phyloP scores from a whole-genome alignment of 192 early-diverging fungal genomes.

The Coemansia sp. region DNA sequence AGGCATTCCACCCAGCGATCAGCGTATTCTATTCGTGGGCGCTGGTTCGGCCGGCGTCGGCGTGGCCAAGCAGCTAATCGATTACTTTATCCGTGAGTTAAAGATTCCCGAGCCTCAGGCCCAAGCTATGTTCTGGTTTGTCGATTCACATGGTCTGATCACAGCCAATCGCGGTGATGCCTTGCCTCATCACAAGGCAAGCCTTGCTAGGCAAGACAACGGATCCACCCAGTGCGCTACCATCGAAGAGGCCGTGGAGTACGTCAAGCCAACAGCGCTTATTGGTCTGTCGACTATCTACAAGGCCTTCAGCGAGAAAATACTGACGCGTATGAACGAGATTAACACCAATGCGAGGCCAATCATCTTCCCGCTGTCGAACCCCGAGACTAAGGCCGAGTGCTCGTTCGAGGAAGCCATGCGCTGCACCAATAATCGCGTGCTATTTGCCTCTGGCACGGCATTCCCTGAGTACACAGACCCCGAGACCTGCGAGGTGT shows the following conservation, averaged over 20 bases:
- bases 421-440: constrained; percentile 76
- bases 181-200: constrained; percentile 77
- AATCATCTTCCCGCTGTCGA: constrained; percentile 88
- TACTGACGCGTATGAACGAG: constrained; percentile 72
- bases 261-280: constrained; percentile 84
- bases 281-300: constrained; percentile 83
- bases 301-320: constrained; percentile 71
- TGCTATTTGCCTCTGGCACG: constrained; percentile 92
- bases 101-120: constrained; percentile 67
- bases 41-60: constrained; percentile 95
- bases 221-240: constrained; percentile 69
- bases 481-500: constrained; percentile 45
- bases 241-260: constrained; percentile 74
- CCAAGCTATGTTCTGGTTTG: constrained; percentile 68
- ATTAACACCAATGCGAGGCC: constrained; percentile 63
- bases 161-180: constrained; percentile 85
- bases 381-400: constrained; percentile 85
- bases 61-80: constrained; percentile 85
- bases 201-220: constrained; percentile 88
- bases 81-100: constrained; percentile 77
- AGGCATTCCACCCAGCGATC: constrained; percentile 65
- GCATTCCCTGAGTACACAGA: constrained; percentile 80
- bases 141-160: constrained; percentile 91
- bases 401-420: constrained; percentile 93
- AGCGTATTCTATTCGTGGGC: constrained; percentile 90